These are phyloP conservation scores for Moesziomyces antarcticus DNA, from an alignment of 1,284 basidiomycete genomes.

Conservation along the genomic window DNA sequence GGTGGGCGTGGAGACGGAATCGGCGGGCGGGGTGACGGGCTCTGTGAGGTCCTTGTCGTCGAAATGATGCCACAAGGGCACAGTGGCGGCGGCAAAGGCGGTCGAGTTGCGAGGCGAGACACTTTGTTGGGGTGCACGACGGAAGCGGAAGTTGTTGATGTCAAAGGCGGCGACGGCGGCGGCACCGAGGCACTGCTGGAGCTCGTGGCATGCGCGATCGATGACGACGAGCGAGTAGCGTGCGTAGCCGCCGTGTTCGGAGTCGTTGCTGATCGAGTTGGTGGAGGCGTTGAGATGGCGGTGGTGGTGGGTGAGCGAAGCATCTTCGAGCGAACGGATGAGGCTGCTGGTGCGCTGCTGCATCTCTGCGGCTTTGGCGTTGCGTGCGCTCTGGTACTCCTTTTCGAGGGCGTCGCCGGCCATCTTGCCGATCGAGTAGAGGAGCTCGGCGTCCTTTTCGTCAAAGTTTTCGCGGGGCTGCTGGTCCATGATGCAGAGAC, in stretches of 20 bases:
- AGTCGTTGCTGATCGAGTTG: slow-evolving; percentile 13
- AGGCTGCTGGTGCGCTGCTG: slow-evolving; percentile 36
- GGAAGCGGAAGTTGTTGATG: slow-evolving; percentile 34
- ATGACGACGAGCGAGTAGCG: slow-evolving; percentile 34
- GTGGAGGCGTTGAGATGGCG: slow-evolving; percentile 15
- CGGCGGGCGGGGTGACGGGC: slow-evolving; percentile 29
- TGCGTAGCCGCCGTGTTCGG: slow-evolving; percentile 11
- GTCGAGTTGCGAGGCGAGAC: slow-evolving; percentile 25
- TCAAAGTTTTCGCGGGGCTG: slow-evolving; percentile 41
- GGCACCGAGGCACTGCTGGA: slow-evolving; percentile 29
- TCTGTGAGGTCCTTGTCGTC: slow-evolving; percentile 11
- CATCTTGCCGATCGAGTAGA: slow-evolving; percentile 51
- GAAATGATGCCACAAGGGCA: slow-evolving; percentile 20
- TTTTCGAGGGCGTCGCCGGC: slow-evolving; percentile 51
- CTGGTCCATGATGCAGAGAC: slow-evolving; percentile 49
- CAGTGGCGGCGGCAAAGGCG: slow-evolving; percentile 5
- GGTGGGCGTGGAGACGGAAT: slow-evolving; percentile 19
- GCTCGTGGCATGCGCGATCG: slow-evolving; percentile 29
- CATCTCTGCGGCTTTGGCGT: slow-evolving; percentile 44
- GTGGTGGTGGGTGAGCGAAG: slow-evolving; percentile 10
- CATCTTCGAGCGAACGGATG: slow-evolving; percentile 34
- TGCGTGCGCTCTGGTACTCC: slow-evolving; percentile 34
- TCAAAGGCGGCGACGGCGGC: slow-evolving; percentile 38
- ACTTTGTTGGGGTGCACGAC: slow-evolving; percentile 3
- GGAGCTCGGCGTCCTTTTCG: slow-evolving; percentile 45